Conservation (phyloP, 768 basidiomycete species). For the Kwoniella europaea region DNA sequence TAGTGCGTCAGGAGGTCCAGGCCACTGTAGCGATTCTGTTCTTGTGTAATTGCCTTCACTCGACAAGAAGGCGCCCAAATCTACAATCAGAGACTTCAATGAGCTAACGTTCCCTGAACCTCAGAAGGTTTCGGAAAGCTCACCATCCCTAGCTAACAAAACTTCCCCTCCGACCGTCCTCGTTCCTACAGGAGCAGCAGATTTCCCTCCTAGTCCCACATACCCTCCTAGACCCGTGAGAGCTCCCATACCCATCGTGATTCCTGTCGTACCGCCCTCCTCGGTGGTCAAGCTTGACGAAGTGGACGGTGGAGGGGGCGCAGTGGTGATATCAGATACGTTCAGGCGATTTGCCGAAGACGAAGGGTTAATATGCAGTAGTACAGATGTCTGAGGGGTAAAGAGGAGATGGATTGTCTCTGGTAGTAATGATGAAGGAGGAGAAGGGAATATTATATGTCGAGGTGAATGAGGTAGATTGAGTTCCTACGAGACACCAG, state of each 20-base stretch:
- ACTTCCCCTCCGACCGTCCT: constrained; percentile 49
- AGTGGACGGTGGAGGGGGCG: constrained; percentile 33
- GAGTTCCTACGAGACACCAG: constrained; percentile 67
- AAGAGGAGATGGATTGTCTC: constrained; percentile 72
- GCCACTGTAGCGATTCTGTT: constrained; percentile 45
- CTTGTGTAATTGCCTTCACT: constrained; percentile 50
- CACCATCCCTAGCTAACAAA: constrained; percentile 49
- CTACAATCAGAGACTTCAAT: constrained; percentile 13
- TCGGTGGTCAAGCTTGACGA: constrained; percentile 1
- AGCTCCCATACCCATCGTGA: constrained; percentile 43
- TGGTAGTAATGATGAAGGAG: constrained; percentile 70
- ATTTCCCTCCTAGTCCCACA: constrained; percentile 52
- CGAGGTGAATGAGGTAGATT: constrained; percentile 88
- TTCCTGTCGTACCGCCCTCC: constrained; percentile 10
- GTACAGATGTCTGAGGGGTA: constrained; percentile 44
- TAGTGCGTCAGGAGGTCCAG: constrained; percentile 51
- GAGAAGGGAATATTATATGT: constrained; percentile 74
- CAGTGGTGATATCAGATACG: constrained; percentile 37
- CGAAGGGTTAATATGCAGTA: constrained; percentile 44
- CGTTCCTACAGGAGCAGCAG: constrained; percentile 43
- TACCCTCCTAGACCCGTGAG: constrained; percentile 57
- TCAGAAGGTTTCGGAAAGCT: constrained; percentile 2
- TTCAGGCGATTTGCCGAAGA: constrained; percentile 35
- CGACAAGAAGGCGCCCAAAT: constrained; percentile 47
- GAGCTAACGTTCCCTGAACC: background rate